phyloP scores from a whole-genome alignment of 108 stramenopile genomes.

The Cyclotella cryptica region DNA sequence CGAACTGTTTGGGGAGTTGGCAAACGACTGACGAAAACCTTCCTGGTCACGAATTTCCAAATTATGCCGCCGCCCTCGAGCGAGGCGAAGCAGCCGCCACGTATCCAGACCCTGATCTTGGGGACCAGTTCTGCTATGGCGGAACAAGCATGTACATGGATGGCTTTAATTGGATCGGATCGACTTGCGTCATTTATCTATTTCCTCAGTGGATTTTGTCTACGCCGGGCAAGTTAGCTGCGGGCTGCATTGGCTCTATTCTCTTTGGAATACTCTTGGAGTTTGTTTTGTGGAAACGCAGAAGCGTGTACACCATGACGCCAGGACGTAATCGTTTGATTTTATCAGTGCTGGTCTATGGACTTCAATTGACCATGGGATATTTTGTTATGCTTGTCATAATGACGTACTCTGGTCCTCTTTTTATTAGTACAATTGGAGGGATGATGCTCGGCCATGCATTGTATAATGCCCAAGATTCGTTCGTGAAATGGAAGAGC shows the following conservation, averaged over 20 bases:
- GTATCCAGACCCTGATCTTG: conserved; percentile 2
- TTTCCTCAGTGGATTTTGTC: conserved; percentile 74
- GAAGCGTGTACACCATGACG: conserved; percentile 48
- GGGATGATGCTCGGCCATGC: conserved; percentile 79
- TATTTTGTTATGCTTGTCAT: conserved; percentile 86
- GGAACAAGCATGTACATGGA: conserved; percentile 90
- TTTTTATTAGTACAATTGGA: conserved; percentile 67
- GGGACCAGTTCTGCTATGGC: conserved; percentile 72
- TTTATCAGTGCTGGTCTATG: conserved; percentile 70
- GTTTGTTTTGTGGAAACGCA: conserved; percentile 59
- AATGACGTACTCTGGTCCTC: conserved; percentile 82
- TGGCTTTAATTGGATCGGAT: conserved; percentile 75
- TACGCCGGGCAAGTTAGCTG: conserved; percentile 57
- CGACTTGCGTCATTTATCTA: conserved; percentile 81
- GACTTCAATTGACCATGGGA: conserved; percentile 78
- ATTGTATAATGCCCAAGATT: conserved; percentile 79
- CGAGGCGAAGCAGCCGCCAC: conserved; percentile 12
- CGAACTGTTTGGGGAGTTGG: conserved; percentile 73
- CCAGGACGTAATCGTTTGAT: conserved; percentile 52
- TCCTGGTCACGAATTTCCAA: conserved; percentile 36
- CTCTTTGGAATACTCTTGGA: conserved; percentile 68
- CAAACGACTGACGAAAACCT: conserved; percentile 52
- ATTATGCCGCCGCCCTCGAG: conserved; percentile 6
- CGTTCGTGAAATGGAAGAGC: conserved; percentile 38
- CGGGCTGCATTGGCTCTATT: conserved; percentile 65